Evolutionary conservation across 148 eudicot genomes (phyloP).

Genomic region (Vaccinium corymbosum): DNA sequence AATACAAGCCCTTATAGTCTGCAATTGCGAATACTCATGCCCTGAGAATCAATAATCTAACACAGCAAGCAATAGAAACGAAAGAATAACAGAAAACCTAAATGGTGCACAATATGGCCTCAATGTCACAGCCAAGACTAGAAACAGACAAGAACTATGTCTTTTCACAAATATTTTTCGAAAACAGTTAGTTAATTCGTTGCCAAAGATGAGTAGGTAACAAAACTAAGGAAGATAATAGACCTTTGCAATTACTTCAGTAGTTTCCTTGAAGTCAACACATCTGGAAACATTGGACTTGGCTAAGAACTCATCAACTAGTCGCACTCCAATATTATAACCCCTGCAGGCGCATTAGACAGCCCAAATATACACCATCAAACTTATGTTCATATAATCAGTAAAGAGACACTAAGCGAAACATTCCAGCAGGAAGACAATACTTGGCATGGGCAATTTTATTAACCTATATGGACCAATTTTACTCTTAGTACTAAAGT

Average conservation of each 20-base stretch:
- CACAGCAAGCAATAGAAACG: background rate
- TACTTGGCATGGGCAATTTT: background rate
- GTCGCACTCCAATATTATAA: conserved; percentile 85
- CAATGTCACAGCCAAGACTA: background rate
- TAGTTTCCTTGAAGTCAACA: conserved; percentile 94
- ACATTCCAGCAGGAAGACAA: background rate
- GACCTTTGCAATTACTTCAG: conserved; percentile 99
- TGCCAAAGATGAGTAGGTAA: background rate
- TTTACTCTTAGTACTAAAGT: background rate
- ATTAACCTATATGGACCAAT: background rate
- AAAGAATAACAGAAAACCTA: background rate
- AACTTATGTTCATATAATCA: conserved; percentile 8
- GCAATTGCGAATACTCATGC: background rate
- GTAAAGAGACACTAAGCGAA: background rate
- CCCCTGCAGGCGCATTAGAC: conserved; percentile 58
- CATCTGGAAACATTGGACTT: conserved; percentile 93
- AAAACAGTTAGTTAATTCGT: background rate
- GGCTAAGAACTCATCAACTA: conserved; percentile 89
- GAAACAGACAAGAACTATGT: background rate
- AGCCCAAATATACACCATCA: conserved; percentile 10
- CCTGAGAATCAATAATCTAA: background rate
- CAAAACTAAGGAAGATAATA: background rate
- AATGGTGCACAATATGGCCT: background rate
- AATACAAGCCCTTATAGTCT: background rate
- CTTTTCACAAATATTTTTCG: background rate